phyloP scores from a whole-genome alignment of 495 filamentous ascomycete genomes.

The Entonaema liquescens region DNA sequence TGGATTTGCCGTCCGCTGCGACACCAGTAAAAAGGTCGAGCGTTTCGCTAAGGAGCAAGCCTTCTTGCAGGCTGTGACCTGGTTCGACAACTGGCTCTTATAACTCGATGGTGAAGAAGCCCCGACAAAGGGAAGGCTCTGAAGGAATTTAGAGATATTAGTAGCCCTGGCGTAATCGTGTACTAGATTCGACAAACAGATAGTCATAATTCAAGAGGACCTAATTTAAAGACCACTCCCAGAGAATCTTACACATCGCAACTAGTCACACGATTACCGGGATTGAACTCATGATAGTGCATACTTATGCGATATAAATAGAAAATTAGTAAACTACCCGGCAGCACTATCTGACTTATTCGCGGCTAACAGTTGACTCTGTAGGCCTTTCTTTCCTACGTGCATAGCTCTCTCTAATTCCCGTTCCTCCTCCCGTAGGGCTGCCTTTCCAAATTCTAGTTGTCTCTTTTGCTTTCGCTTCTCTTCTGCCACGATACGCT shows the following conservation, averaged over 20 bases:
- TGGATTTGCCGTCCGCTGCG: constrained; percentile 80
- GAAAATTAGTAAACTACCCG: constrained; percentile 4
- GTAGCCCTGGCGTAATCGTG: too few species aligned
- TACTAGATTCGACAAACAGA: too few species aligned
- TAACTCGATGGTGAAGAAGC: constrained; percentile 39
- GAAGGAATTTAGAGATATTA: constrained; percentile 1
- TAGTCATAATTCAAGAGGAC: too few species aligned
- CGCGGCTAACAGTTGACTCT: constrained; percentile 64
- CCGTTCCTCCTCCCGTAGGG: constrained; percentile 76
- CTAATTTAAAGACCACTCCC: too few species aligned
- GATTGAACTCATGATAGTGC: neutral
- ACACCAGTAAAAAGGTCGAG: constrained; percentile 65
- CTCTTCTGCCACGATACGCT: constrained; percentile 76
- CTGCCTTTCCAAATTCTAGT: constrained; percentile 69
- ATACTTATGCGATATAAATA: neutral
- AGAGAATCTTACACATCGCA: too few species aligned
- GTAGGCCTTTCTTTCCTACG: constrained; percentile 74
- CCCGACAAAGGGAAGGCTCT: neutral
- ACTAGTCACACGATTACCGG: neutral
- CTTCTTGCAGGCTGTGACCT: constrained; percentile 79
- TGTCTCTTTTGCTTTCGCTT: constrained; percentile 73
- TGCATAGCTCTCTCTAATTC: constrained; percentile 83
- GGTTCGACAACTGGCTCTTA: constrained; percentile 70
- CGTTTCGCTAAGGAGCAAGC: constrained; percentile 89
- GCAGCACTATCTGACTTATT: constrained; percentile 18